Evolutionary conservation across 163 green algal species (phyloP).

Genomic region (Chlorella variabilis): DNA sequence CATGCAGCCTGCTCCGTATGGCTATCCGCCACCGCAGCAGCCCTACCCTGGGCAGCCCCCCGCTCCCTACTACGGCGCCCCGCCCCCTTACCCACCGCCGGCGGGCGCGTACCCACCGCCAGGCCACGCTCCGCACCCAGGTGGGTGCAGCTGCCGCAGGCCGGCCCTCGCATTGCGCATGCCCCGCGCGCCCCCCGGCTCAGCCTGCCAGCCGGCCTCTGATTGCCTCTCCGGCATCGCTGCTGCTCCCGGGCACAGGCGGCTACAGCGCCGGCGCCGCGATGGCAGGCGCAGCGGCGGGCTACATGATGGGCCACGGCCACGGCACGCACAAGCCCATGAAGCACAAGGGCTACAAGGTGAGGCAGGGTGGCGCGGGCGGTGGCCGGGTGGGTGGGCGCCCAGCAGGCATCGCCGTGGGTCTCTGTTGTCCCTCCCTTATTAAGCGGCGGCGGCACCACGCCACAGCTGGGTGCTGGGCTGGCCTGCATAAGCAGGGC

Average conservation of each 20-base stretch:
- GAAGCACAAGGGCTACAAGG: not conserved
- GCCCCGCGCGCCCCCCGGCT: no score
- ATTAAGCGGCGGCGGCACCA: not conserved
- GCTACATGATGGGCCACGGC: slow-evolving; percentile 13
- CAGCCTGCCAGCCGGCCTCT: no score
- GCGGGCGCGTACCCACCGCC: not conserved
- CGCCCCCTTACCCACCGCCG: not conserved
- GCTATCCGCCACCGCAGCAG: not conserved
- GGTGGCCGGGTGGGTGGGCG: no score
- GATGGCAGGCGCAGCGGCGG: slow-evolving; percentile 24
- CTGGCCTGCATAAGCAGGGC: no score
- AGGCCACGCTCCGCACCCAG: not conserved
- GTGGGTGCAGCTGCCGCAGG: not conserved
- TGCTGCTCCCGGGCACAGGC: no score
- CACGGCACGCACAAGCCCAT: not conserved
- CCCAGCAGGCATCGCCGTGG: no score
- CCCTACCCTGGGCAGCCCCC: slow-evolving; percentile 6
- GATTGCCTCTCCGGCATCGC: no score
- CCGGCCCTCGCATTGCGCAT: not conserved
- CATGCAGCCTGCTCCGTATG: not conserved
- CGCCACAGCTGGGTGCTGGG: not conserved
- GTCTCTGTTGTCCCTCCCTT: no score
- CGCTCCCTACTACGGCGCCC: slow-evolving; percentile 17
- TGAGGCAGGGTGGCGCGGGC: no score
- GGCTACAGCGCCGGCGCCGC: no score